Base-by-base conservation (phyloP, 192 early-diverging fungal genomes). In the Podila epigama region DNA sequence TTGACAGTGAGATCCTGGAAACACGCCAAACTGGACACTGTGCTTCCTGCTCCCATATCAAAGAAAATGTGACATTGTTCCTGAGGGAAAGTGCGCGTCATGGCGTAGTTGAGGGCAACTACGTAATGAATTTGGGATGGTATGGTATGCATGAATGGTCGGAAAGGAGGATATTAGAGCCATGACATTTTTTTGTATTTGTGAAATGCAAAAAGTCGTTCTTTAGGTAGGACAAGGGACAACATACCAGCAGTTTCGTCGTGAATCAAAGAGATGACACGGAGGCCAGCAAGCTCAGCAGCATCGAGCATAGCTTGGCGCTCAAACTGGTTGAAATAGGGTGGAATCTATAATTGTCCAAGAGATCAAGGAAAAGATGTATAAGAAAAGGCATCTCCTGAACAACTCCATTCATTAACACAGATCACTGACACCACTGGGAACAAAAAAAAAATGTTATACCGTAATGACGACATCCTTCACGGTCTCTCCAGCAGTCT, bases 41-140 rank as follows among this genome's bases (percentile, higher is more conserved):
- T 98, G 65, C 89, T 92, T 29, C 96, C 94, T 12, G 98, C 97
- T 1, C 98, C 98, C 94, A 97, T 95, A 81, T 99, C 98, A 81
- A 94, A 98, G 71, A 98, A 97, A 56, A 99, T 79, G 66, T 98
- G 94, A 70, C 90, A 84, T 60, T 90, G 87, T 31, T 77, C 73
- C 75, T 89, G 78, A 7, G 89, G 87, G 31, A 87, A 75, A 13
- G 80, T 75, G 41, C 91, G 84, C 60, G 81, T 87, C 79, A 92
- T 91, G 31, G 93, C 96, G 70, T 94, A 99, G 85, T 95, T 97
- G 40, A 98, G 75, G 11, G 97, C 98, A 28, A 96, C 95, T 82
- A 82, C 0, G 42, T 39, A 36, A 8, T 35, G 13, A 1, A 27
- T 56, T 20, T 52, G 42, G 32, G 52, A 13, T 27, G 16, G 58